phyloP scores from a whole-genome alignment of 2,329 filamentous ascomycete genomes.

The Mycosphaerella sp. region DNA sequence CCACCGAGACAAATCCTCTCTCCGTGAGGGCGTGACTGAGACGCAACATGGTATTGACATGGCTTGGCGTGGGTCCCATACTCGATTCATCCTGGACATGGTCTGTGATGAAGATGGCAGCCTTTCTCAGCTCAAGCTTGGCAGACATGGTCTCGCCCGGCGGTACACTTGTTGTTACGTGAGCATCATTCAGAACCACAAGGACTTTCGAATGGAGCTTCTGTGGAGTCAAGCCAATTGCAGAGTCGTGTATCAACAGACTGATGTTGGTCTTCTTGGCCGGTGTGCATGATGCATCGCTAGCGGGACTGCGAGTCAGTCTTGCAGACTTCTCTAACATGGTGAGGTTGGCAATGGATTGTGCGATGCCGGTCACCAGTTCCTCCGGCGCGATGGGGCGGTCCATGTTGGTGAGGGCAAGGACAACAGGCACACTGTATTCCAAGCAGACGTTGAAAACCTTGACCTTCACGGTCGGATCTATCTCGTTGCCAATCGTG shows the following conservation, averaged over 20 bases:
- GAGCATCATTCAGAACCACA: slow-evolving; percentile 71
- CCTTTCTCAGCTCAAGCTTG: slow-evolving; percentile 65
- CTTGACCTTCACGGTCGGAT: slow-evolving; percentile 83
- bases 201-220: slow-evolving; percentile 68
- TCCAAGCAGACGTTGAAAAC: slow-evolving; percentile 79
- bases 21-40: slow-evolving; percentile 46
- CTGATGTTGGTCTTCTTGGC: slow-evolving; percentile 54
- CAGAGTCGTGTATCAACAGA: slow-evolving; percentile 71
- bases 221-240: slow-evolving; percentile 77
- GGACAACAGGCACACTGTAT: slow-evolving; percentile 76
- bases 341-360: slow-evolving; percentile 55
- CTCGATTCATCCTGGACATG: slow-evolving; percentile 50
- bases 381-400: slow-evolving; percentile 40
- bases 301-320: slow-evolving; percentile 25
- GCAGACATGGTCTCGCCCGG: slow-evolving; percentile 59
- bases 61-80: slow-evolving; percentile 2
- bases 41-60: slow-evolving; percentile 20
- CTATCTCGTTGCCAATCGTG: slow-evolving; percentile 89
- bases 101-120: slow-evolving; percentile 76
- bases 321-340: slow-evolving; percentile 55
- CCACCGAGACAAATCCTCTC: slow-evolving; percentile 77
- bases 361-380: slow-evolving; percentile 66
- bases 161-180: slow-evolving; percentile 61
- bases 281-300: slow-evolving; percentile 24
- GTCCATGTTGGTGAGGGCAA: slow-evolving; percentile 67